Conservation (phyloP, 176 grass and related monocot genomes). For the Triticum timopheevii region DNA sequence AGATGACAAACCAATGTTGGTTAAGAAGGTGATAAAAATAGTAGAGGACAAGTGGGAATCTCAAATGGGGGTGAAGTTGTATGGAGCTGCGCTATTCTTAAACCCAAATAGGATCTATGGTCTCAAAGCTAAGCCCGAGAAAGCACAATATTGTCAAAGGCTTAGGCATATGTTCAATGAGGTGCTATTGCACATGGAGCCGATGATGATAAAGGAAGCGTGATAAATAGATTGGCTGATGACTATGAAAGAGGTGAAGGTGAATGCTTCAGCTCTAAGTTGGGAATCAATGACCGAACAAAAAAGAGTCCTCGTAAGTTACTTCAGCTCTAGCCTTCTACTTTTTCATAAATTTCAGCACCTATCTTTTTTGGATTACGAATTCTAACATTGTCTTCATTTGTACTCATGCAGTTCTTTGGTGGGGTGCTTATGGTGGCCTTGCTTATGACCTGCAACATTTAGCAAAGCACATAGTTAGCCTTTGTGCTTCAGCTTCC, state of each 20-base stretch:
- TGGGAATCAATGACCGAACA: background rate
- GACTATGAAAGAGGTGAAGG: slow-evolving; percentile 3
- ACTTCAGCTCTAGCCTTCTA: background rate
- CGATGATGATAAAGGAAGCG: background rate
- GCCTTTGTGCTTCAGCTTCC: background rate
- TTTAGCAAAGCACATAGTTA: background rate
- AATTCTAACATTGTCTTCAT: background rate
- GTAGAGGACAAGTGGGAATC: background rate
- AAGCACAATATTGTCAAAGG: background rate
- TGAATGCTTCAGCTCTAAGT: background rate
- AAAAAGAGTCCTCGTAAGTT: slow-evolving; percentile 3
- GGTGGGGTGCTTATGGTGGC: slow-evolving; percentile 20
- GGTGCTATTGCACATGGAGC: background rate
- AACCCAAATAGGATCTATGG: background rate
- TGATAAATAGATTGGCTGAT: background rate
- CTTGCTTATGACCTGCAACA: background rate
- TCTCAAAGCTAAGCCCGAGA: background rate
- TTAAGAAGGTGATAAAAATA: background rate
- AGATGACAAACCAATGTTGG: background rate
- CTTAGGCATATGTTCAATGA: slow-evolving; percentile 15
- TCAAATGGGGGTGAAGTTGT: background rate
- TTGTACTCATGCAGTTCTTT: background rate
- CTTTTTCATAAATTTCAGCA: background rate
- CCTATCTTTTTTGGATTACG: background rate
- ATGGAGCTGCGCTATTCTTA: background rate